These are phyloP conservation scores for Suhomyces xylopsoci DNA, from an alignment of 805 yeast species.

Conservation along the genomic window DNA sequence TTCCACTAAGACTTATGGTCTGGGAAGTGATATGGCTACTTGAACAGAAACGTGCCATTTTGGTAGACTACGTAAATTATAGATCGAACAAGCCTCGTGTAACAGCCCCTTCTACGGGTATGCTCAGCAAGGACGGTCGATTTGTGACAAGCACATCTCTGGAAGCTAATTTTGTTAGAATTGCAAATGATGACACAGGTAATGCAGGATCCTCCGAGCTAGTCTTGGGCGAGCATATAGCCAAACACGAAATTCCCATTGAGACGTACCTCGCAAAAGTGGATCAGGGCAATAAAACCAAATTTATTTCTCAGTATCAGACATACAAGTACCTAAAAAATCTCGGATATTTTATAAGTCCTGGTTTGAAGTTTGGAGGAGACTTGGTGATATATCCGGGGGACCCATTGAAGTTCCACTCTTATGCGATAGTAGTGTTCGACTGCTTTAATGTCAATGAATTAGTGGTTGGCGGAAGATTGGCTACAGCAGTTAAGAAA, in stretches of 20 bases:
- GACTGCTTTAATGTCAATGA: slow-evolving; percentile 55
- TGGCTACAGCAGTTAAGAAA: slow-evolving; percentile 91
- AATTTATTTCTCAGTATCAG: slow-evolving; percentile 6
- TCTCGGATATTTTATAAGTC: slow-evolving; percentile 57
- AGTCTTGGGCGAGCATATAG: not conserved
- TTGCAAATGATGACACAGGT: not conserved
- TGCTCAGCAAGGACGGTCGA: not conserved
- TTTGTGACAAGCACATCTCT: not conserved
- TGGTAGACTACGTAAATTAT: slow-evolving; percentile 40
- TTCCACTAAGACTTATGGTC: slow-evolving; percentile 69
- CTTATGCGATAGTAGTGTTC: slow-evolving; percentile 71
- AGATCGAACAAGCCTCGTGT: not conserved
- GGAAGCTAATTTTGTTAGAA: slow-evolving; percentile 5
- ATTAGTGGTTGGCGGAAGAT: slow-evolving; percentile 79
- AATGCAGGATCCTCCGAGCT: not conserved
- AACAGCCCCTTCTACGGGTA: not conserved
- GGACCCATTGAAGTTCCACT: slow-evolving; percentile 86
- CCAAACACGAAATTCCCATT: slow-evolving; percentile 1
- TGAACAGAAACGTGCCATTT: slow-evolving; percentile 34
- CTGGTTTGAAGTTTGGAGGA: slow-evolving; percentile 92
- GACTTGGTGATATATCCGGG: slow-evolving; percentile 90
- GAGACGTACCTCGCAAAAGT: not conserved
- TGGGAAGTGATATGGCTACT: slow-evolving; percentile 76
- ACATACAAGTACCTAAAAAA: slow-evolving; percentile 40
- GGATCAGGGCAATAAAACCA: not conserved